Evolutionary conservation across 208 protist species (phyloP), one percentile per base, ranked within the genome.

Genomic region (Jaenimonas drosophilae): DNA sequence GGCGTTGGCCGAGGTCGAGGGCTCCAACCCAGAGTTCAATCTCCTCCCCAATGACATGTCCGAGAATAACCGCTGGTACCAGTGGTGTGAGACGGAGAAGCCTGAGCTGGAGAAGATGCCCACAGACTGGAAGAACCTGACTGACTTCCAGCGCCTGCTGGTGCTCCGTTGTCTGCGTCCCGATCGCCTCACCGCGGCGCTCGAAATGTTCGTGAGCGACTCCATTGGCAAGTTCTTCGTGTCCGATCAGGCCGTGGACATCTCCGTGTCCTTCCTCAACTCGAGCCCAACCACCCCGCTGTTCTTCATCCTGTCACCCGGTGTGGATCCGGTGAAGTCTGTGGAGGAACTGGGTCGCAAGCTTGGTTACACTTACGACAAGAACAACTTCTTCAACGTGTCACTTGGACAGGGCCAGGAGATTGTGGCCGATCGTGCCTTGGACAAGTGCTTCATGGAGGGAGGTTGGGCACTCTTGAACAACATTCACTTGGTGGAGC

Each of bases 251-350:
- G 82, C 88, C 29, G 91, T 98, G 20, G 79, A 95, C 40, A 93
- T 99, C 25, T 76, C 79, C 20, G 59, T 89, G 9, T 97, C 95
- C 28, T 98, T 94, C 70, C 61, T 83, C 34, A 97, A 99, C 62
- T 91, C 92, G 11, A 90, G 72, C 40, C 78, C 88, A 2, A 86
- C 75, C 19, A 98, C 96, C 26, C 96, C 97, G 28, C 72, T 99
- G 21, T 99, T 99, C 90, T 99, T 99, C 72, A 98, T 99, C 45
- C 82, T 99, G 31, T 99, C 97, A 3, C 92, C 98, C 39, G 98
- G 98, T 73, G 95, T 98, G 20, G 97, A 99, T 63, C 97, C 98
- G 7, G 82, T 99, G 39, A 90, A 94, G 51, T 70, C 89, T 34
- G 79, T 97, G 24, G 95, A 98, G 59, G 73, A 84, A 40, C 77